phyloP scores from a whole-genome alignment of 2,329 filamentous ascomycete genomes.

The Xylariaceae sp. region DNA sequence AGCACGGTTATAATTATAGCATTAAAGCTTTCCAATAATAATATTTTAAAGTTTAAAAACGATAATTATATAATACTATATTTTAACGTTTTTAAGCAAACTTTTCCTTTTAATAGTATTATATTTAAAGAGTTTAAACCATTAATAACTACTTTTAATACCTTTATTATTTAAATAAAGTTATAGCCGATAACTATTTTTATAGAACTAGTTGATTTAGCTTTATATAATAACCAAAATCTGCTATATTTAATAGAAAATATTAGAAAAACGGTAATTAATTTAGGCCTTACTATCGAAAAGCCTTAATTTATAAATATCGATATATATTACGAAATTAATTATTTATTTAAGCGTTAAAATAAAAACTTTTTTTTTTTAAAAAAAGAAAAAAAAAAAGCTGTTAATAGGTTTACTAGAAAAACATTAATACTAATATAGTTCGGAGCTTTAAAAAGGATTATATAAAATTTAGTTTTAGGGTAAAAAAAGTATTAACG shows the following conservation, averaged over 20 bases:
- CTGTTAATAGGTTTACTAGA: too few species aligned
- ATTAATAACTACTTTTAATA: neutral
- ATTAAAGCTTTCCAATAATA: too few species aligned
- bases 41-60: too few species aligned
- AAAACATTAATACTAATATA: too few species aligned
- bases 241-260: conserved; percentile 1
- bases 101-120: neutral
- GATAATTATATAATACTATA: too few species aligned
- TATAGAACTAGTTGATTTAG: neutral
- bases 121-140: neutral
- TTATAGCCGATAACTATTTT: neutral
- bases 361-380: conserved; percentile 7
- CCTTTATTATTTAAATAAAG: conserved; percentile 6
- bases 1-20: neutral
- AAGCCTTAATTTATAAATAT: conserved; percentile 1
- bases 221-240: conserved; percentile 1
- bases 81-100: too few species aligned
- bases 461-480: too few species aligned
- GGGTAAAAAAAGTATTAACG: too few species aligned
- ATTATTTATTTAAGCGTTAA: conserved; percentile 2
- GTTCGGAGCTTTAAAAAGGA: too few species aligned
- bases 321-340: conserved; percentile 1
- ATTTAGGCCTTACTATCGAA: neutral
- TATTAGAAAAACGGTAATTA: neutral
- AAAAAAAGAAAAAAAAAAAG: neutral